These are phyloP conservation scores for Apiospora marii DNA, from an alignment of 2,329 filamentous ascomycete species.

Conservation along the genomic window DNA sequence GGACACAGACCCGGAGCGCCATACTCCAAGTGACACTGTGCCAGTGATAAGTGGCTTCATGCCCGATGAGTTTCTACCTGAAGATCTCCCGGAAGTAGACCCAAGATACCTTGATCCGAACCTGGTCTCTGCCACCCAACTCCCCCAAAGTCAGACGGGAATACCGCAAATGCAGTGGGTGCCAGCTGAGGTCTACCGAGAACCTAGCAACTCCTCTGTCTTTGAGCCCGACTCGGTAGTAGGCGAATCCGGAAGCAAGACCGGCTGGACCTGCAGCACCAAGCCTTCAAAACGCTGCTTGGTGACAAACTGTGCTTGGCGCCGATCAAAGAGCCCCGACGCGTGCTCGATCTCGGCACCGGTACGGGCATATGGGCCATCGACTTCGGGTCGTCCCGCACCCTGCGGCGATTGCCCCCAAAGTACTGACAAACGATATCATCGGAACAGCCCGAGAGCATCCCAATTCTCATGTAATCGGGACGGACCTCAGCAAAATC, in stretches of 20 bases:
- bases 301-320: constrained; percentile 31
- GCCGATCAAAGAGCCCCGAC: constrained; percentile 29
- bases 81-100: neutral
- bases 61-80: neutral
- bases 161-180: neutral
- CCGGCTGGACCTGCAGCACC: constrained; percentile 30
- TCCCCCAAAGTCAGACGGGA: neutral
- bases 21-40: neutral
- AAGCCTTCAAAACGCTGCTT: constrained; percentile 27
- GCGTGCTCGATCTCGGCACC: constrained; percentile 40
- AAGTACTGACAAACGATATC: neutral
- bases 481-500: constrained; percentile 35
- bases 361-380: constrained; percentile 29
- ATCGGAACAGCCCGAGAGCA: constrained; percentile 28
- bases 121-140: neutral
- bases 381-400: constrained; percentile 31
- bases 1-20: neutral
- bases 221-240: neutral
- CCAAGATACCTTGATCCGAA: neutral
- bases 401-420: no score
- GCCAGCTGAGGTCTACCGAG: neutral
- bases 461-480: constrained; percentile 34
- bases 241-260: neutral
- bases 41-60: neutral
- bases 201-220: neutral